These are phyloP conservation scores for Neurospora sp. DNA, from an alignment of 495 filamentous ascomycete genomes.

Conservation along the genomic window DNA sequence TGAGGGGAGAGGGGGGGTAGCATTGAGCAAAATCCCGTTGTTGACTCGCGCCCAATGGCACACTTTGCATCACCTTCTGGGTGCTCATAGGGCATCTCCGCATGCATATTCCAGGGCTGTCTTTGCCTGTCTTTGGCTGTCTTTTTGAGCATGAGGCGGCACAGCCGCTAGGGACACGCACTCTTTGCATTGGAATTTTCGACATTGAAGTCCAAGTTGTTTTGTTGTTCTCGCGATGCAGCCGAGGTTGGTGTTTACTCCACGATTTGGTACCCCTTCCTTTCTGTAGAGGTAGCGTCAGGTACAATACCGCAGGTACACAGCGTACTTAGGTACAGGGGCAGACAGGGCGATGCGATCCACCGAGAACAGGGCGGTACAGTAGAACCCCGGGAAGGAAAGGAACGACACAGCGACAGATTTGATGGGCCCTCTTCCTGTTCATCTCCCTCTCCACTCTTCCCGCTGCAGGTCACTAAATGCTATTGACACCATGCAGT, in stretches of 20 bases:
- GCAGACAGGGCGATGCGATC: not conserved
- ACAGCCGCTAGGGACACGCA: constrained; percentile 17
- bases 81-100: constrained; percentile 26
- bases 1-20: not conserved
- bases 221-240: not conserved
- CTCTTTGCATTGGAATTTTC: constrained; percentile 1
- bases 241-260: not conserved
- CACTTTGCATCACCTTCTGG: constrained; percentile 13
- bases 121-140: not conserved
- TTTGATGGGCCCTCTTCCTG: not conserved
- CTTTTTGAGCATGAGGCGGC: constrained; percentile 19
- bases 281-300: not conserved
- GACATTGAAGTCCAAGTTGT: not conserved
- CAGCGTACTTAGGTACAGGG: too few relatives aligned
- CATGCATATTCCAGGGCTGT: constrained; percentile 25
- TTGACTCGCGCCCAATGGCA: constrained; percentile 22
- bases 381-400: not conserved
- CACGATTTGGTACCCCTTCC: not conserved
- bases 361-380: not conserved
- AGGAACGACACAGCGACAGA: too few relatives aligned
- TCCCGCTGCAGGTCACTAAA: not conserved
- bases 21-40: not conserved
- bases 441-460: not conserved
- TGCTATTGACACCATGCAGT: not conserved
- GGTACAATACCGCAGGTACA: constrained; percentile 2